These are phyloP conservation scores for Ophiocordyceps camponoti-rufipedis DNA, from an alignment of 2,329 filamentous ascomycete species.

Conservation along the genomic window DNA sequence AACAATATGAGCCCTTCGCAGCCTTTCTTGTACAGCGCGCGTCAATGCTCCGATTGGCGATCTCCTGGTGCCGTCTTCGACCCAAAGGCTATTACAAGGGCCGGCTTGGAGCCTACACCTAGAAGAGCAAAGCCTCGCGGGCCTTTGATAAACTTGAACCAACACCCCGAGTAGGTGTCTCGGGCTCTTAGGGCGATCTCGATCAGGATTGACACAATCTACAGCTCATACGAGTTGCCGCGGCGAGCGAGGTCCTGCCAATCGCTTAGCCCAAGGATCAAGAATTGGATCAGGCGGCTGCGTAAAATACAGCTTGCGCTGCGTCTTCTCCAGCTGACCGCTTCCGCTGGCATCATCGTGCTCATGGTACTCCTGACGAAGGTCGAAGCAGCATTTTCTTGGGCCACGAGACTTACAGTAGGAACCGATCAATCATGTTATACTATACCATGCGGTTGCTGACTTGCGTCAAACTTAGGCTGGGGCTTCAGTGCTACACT, in stretches of 20 bases:
- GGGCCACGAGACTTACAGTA: conserved; percentile 64
- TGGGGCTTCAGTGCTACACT: conserved; percentile 54
- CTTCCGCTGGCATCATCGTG: conserved; percentile 51
- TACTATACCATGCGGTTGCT: neutral
- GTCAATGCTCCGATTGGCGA: conserved; percentile 28
- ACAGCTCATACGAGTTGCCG: conserved; percentile 43
- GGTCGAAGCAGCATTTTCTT: conserved; percentile 44
- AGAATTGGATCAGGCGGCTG: conserved; percentile 50
- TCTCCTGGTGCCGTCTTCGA: conserved; percentile 50
- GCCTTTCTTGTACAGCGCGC: conserved; percentile 57
- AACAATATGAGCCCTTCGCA: conserved; percentile 12
- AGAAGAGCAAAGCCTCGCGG: conserved; percentile 49
- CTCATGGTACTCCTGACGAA: conserved; percentile 62
- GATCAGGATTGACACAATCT: conserved; percentile 2
- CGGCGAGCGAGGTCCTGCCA: conserved; percentile 26
- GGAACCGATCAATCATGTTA: neutral
- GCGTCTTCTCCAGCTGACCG: conserved; percentile 47
- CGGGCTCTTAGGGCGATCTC: no score
- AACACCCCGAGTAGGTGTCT: conserved; percentile 58
- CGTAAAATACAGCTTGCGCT: conserved; percentile 52
- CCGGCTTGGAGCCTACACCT: conserved; percentile 50
- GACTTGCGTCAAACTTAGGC: conserved; percentile 30
- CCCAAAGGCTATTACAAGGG: conserved; percentile 68
- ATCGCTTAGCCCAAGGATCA: conserved; percentile 52
- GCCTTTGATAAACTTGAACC: conserved; percentile 65